Percentiles rank a stretch among this genome's conserved stretches.
Conservation (phyloP, 179 eudicot species). For the Nepenthes alata region DNA sequence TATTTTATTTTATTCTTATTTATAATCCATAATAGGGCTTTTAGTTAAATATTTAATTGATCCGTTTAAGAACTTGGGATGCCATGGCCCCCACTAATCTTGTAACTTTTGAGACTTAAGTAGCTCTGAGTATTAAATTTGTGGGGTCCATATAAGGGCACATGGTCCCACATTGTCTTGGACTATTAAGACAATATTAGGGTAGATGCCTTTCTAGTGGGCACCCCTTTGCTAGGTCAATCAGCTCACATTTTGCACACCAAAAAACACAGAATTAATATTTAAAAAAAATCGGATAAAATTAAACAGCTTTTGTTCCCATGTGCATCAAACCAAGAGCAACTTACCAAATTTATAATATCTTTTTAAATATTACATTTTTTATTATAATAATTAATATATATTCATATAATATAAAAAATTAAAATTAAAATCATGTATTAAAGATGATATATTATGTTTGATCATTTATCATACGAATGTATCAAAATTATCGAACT, state of each 20-base stretch:
- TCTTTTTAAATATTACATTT: too few species aligned
- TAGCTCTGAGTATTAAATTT: background rate
- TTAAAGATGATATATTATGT: too few species aligned
- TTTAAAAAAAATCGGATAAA: too few species aligned
- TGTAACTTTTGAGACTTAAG: background rate
- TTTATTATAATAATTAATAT: too few species aligned
- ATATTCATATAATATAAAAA: too few species aligned
- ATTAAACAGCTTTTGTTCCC: too few species aligned
- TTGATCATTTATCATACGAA: too few species aligned
- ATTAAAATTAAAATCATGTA: too few species aligned
- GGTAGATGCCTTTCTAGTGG: background rate
- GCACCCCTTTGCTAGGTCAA: constrained; percentile 2
- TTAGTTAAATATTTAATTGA: background rate
- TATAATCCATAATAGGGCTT: background rate
- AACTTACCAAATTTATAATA: too few species aligned
- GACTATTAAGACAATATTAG: background rate
- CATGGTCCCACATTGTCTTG: background rate
- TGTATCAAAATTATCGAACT: too few species aligned
- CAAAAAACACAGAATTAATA: too few species aligned
- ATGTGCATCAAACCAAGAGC: too few species aligned
- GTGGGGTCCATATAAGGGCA: background rate
- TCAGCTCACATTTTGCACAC: background rate
- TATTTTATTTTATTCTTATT: background rate
- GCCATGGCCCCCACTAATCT: background rate
- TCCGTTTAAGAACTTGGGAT: background rate